A percentile compares a stretch with the other conserved stretches of the same genome.
Evolutionary conservation across 148 eudicot species (phyloP).

Genomic region (Vaccinium darrowii): DNA sequence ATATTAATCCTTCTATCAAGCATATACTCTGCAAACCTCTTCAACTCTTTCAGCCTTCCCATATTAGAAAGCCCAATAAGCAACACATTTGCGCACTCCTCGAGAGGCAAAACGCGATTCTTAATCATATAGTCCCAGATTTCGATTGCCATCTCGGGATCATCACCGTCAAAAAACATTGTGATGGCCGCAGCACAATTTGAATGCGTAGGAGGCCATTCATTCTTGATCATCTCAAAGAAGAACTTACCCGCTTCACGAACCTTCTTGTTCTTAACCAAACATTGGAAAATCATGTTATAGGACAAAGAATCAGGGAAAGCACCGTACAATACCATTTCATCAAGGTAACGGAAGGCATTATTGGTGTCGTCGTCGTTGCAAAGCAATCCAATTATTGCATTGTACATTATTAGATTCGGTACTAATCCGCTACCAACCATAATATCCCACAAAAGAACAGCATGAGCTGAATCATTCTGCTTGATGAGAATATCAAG

Average conservation of each 20-base stretch:
- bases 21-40: conserved; percentile 57
- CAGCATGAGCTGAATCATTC: conserved; percentile 58
- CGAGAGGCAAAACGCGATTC: conserved; percentile 43
- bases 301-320: conserved; percentile 71
- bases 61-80: conserved; percentile 57
- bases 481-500: conserved; percentile 64
- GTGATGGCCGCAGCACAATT: conserved; percentile 63
- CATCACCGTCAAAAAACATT: conserved; percentile 64
- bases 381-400: conserved; percentile 70
- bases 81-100: conserved; percentile 65
- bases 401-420: conserved; percentile 60
- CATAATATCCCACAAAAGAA: conserved; percentile 76
- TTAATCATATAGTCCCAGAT: conserved; percentile 68
- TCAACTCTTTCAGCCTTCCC: conserved; percentile 56
- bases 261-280: conserved; percentile 63
- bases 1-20: conserved; percentile 62
- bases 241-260: conserved; percentile 66
- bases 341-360: conserved; percentile 71
- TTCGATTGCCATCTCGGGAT: conserved; percentile 74
- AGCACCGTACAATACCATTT: conserved; percentile 69
- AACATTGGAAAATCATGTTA: conserved; percentile 71
- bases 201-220: conserved; percentile 52
- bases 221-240: conserved; percentile 78
- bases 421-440: conserved; percentile 58
- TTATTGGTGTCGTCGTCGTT: conserved; percentile 54